Evolutionary conservation across 371 early-diverging fungal species (phyloP).

Genomic region (Rhizopus arrhizus): DNA sequence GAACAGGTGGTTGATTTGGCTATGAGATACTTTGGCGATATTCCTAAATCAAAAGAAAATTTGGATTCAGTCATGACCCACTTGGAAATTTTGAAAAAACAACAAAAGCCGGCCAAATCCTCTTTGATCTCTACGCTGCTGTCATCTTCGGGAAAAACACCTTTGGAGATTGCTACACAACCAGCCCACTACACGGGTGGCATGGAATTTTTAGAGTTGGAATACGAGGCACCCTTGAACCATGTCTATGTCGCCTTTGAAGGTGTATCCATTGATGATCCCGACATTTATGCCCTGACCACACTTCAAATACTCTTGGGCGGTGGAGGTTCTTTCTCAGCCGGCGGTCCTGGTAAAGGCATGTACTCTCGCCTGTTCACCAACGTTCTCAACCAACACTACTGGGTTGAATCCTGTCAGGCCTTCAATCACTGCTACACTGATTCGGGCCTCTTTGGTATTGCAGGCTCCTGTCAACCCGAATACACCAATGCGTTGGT

Average conservation of each 20-base stretch:
- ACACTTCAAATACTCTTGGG: conserved; percentile 90
- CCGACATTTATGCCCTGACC: conserved; percentile 91
- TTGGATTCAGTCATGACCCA: conserved; percentile 45
- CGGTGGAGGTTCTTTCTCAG: conserved; percentile 96
- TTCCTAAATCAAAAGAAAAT: conserved; percentile 39
- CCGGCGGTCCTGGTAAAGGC: conserved; percentile 98
- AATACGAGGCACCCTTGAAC: conserved; percentile 69
- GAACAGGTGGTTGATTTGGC: conserved; percentile 78
- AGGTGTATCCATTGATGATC: conserved; percentile 76
- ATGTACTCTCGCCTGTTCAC: conserved; percentile 97
- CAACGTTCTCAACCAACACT: conserved; percentile 89
- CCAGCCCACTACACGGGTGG: conserved; percentile 86
- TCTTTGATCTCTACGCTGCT: conserved; percentile 9
- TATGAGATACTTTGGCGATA: conserved; percentile 63
- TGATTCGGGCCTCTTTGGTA: conserved; percentile 92
- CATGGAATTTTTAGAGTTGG: conserved; percentile 64
- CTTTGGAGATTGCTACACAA: conserved; percentile 45
- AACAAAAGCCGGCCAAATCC: conserved; percentile 15
- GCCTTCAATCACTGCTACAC: conserved; percentile 90
- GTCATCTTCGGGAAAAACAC: background rate
- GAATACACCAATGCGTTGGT: conserved; percentile 69
- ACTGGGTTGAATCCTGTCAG: conserved; percentile 93
- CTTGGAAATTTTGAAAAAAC: conserved; percentile 35
- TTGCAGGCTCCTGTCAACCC: conserved; percentile 82
- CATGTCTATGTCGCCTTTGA: conserved; percentile 92